phyloP scores from a whole-genome alignment of 2,329 filamentous ascomycete genomes.

The Penicillium sp. region DNA sequence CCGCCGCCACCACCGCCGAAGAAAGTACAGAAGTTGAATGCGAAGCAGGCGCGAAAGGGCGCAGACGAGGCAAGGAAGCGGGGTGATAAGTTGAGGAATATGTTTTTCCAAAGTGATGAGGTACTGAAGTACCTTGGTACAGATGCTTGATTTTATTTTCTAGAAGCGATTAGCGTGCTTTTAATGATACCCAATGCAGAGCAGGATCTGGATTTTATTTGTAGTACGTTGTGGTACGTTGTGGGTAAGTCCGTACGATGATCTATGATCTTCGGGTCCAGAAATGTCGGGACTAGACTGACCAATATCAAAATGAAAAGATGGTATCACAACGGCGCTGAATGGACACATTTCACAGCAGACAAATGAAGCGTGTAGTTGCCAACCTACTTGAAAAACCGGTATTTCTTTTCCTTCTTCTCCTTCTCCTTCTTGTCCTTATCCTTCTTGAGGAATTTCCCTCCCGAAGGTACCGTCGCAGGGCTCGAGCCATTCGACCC shows the following conservation, averaged over 20 bases:
- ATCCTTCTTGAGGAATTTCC: constrained; percentile 42
- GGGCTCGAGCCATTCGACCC: constrained; percentile 29
- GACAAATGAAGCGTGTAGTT: constrained; percentile 2
- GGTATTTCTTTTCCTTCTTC: constrained; percentile 57
- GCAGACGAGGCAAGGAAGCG: constrained; percentile 59
- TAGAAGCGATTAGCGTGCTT: background rate
- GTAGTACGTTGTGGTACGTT: background rate
- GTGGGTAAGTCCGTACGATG: background rate
- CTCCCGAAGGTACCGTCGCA: constrained; percentile 19
- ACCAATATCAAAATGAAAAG: constrained; percentile 15
- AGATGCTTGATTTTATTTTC: constrained; percentile 5
- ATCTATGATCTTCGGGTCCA: background rate
- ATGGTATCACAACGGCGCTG: constrained; percentile 36
- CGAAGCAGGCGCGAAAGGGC: constrained; percentile 62
- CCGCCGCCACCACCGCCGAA: constrained; percentile 33
- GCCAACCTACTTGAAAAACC: constrained; percentile 45
- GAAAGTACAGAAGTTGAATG: constrained; percentile 55
- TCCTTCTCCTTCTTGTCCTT: constrained; percentile 47
- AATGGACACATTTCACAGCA: constrained; percentile 12
- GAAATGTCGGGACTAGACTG: constrained; percentile 7
- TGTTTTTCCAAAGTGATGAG: constrained; percentile 72
- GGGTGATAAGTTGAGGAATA: constrained; percentile 58
- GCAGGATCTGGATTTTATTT: background rate
- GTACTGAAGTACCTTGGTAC: constrained; percentile 66
- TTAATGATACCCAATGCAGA: background rate